Base-by-base conservation (phyloP, 306 rosid genomes). In the Leucaena leucocephala region DNA sequence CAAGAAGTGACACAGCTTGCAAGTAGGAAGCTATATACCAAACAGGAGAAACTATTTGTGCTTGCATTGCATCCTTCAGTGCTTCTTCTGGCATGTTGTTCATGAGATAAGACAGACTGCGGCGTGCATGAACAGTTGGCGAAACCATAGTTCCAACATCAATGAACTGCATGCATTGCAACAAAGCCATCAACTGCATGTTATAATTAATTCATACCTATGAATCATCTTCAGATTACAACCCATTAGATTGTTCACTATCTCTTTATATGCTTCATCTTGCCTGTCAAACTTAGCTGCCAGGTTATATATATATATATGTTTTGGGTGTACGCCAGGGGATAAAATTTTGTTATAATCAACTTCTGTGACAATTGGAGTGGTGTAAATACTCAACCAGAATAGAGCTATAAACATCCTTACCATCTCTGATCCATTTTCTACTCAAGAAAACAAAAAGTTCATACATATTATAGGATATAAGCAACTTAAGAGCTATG, bases 111-210 rank as follows among this genome's bases (percentile, higher is more conserved):
- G 89, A 87, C 82, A 95, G 85, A 82, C 99, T 88, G 22, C 99
- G 97, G 35, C 99, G 96, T n/a, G 98, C 98, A 82, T 76, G 91
- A 65, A 96, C 80, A 3, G 97, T 96, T 0, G 99, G 99, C 33
- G 98, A 96, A 72, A 90, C 80, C 98, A 93, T 91, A 54, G 96
- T 91, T 75, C 99, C 99, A 55, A 86, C 97, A 0, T 83, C 88
- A 50, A 93, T 91, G 89, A 96, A 93, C 97, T 96, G 94, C 85
- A 79, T 69, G 94, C 84, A 79, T 72, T 70, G 74, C 73, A 64
- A 72, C 4, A 17, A 84, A 85, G 74, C 59, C 71, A 68, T 85
- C 76, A 88, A 85, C 54, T n/a, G 50, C 50, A 75, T n/a, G 17
- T 66, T 76, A 13, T n/a, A 71, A 72, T 64, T 74, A 52, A 42